phyloP scores from a whole-genome alignment of 192 early-diverging fungal genomes.

The Lobulomyces angularis region DNA sequence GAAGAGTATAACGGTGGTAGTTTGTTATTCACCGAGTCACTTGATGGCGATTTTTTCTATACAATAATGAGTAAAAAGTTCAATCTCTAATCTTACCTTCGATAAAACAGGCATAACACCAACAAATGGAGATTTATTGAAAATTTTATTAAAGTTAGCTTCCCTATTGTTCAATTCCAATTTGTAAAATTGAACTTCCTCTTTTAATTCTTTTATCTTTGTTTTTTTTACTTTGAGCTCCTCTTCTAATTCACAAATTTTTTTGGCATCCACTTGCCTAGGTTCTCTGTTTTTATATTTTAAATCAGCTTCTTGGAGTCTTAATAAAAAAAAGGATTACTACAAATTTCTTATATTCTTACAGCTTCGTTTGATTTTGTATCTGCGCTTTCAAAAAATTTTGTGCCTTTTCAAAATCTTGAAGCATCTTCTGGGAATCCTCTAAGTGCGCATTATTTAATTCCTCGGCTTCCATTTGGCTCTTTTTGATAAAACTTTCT shows the following conservation, averaged over 20 bases:
- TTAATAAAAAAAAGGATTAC: slow-evolving; percentile 5
- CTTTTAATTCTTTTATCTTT: slow-evolving; percentile 25
- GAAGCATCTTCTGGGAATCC: slow-evolving; percentile 34
- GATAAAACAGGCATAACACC: slow-evolving; percentile 34
- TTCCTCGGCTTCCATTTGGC: slow-evolving; percentile 11
- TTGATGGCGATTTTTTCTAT: too few species aligned
- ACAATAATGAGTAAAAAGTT: too few species aligned
- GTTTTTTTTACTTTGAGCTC: slow-evolving; percentile 22
- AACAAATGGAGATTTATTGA: slow-evolving; percentile 41
- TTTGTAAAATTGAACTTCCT: slow-evolving; percentile 39
- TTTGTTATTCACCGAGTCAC: too few species aligned
- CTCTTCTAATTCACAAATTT: slow-evolving; percentile 32
- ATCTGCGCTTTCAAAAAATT: slow-evolving; percentile 41
- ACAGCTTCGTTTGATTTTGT: slow-evolving; percentile 24
- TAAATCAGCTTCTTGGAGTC: slow-evolving; percentile 37
- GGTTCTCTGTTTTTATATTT: slow-evolving; percentile 48
- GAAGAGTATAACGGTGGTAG: too few species aligned
- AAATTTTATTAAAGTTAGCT: slow-evolving; percentile 49
- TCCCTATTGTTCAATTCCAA: slow-evolving; percentile 47
- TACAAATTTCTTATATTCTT: not conserved
- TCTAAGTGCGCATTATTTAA: slow-evolving; percentile 30
- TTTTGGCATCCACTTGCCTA: slow-evolving; percentile 30
- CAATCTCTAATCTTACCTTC: too few species aligned
- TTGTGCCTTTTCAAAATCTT: slow-evolving; percentile 43
- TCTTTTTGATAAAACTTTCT: too few species aligned